phyloP scores from a whole-genome alignment of 345 rosid species.

The Ceriops decandra region DNA sequence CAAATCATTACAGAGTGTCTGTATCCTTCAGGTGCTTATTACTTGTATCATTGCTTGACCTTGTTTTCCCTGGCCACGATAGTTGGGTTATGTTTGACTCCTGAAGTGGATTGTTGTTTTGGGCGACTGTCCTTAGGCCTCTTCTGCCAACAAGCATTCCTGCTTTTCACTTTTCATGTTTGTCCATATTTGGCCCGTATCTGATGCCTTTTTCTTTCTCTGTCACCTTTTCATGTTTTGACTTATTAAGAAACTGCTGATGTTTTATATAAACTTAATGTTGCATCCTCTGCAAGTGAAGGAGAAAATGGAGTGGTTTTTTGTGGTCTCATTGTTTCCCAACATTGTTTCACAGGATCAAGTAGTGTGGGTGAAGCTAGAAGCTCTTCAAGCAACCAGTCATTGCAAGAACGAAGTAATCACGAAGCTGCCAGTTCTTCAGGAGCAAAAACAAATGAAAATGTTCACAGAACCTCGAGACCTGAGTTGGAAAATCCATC shows the following conservation, averaged over 20 bases:
- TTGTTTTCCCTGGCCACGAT: not conserved
- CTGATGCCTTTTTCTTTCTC: no score
- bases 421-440: constrained; percentile 22
- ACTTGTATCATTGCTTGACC: not conserved
- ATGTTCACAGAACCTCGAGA: not conserved
- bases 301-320: not conserved
- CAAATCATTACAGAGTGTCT: not conserved
- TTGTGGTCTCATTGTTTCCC: constrained; percentile 5
- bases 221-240: not conserved
- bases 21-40: not conserved
- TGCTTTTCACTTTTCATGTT: not conserved
- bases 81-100: not conserved
- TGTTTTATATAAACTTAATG: not conserved
- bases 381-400: constrained; percentile 21
- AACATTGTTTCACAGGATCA: constrained; percentile 25
- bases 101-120: not conserved
- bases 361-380: constrained; percentile 30
- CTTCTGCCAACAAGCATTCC: not conserved
- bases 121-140: not conserved
- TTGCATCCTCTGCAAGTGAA: not conserved
- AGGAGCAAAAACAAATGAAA: constrained; percentile 13
- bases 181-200: not conserved
- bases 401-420: constrained; percentile 26
- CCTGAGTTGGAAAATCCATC: constrained; percentile 28
- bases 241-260: not conserved